Base-by-base conservation (phyloP, 1,139 yeast genomes). In the Kodamaea ohmeri region DNA sequence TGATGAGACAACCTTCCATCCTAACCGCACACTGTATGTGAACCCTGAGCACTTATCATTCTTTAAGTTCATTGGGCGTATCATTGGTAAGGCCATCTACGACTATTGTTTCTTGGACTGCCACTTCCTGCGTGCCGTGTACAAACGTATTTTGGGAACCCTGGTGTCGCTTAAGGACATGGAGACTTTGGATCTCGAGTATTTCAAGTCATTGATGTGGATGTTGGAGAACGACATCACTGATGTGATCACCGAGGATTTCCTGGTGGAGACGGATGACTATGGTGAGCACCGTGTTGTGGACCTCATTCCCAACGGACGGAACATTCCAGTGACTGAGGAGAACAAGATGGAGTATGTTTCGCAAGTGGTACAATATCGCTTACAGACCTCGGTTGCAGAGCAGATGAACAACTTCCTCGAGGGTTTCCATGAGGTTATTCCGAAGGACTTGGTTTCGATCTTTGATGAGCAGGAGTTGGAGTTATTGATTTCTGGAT, bases 191-290 rank as follows among this genome's bases (percentile, higher is more conserved):
- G 99, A 94, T 60, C 71, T 89, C 43, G 97, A 89, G 46, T 94
- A 92, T 57, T 89, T 84, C 66, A 90, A 90, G 60, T 87, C 96
- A 2, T 65, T 94, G 53, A 76, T 83, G 55, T 94, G 99, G 99
- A 94, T 94, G 86, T 67, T 94, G 42, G 96, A 92, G 51, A 92
- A 94, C 62, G 97, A 84, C 60, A 92, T 94, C 40, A 94, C 98
- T 0, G 98, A 90, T 60, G 84, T 94, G 25, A 87, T 94, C 39
- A 90, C 92, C n/a, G 98, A 94, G 59, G 90, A 95, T 13, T 92
- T 94, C 56, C 83, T 95, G 6, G 88, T 92, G 26, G 97, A 90
- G 53, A 78, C 95, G 1, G 96, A 89, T 55, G 97, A 90, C 54
- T 90, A 86, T 56, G 98, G 97, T 44, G 96, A 84, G 55, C 90